Evolutionary conservation across 2,329 filamentous ascomycete species (phyloP), one percentile per base, ranked within the genome.

Genomic region (Fusarium anthophilum): DNA sequence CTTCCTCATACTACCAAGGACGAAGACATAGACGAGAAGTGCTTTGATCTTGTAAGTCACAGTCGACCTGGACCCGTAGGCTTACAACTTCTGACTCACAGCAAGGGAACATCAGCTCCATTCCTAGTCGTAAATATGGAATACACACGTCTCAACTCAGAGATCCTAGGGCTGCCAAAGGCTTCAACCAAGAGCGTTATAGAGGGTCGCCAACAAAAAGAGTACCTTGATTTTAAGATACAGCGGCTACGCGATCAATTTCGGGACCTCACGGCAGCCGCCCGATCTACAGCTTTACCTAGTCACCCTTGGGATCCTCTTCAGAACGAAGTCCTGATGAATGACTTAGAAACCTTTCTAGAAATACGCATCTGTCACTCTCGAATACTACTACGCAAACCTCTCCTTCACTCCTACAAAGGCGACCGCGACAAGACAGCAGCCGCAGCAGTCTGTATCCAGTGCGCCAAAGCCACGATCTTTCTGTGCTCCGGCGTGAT

Each of bases 241-340:
- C 53, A 55, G 22, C 24, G 37, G 20, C 26, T 55, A 13, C 53
- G 37, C 8, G 53, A 55, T 4, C 37, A 41, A 22, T 41, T 55
- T 11, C 26, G 26, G 0, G 53, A 55, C 26, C 53, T 55, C 2
- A 30, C 26, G 4, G 4, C 8, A 6, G 15, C 20, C 0, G 15
- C 24, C 11, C 20, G 37, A 11, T 20, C 53, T 14, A 2, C 20
- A 20, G 0, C 15, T 8, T 11, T 18, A 24, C 20, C 18, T 15
- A 28, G 6, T 3, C 28, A 5, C 0, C 51, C 24, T 12, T 54
- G 51, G 51, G 9, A 54, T 5, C 35, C 26, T 3, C 26, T 39
- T 0, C 53, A 30, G 5, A 38, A 55, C 1, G 20, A 28, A 1
- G 15, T 14, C 3, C 53, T 30, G 13, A 55, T 55, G 53, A 28